Evolutionary conservation across 371 early-diverging fungal genomes (phyloP), one percentile per base, ranked within the genome.

Genomic region (Apophysomyces variabilis): DNA sequence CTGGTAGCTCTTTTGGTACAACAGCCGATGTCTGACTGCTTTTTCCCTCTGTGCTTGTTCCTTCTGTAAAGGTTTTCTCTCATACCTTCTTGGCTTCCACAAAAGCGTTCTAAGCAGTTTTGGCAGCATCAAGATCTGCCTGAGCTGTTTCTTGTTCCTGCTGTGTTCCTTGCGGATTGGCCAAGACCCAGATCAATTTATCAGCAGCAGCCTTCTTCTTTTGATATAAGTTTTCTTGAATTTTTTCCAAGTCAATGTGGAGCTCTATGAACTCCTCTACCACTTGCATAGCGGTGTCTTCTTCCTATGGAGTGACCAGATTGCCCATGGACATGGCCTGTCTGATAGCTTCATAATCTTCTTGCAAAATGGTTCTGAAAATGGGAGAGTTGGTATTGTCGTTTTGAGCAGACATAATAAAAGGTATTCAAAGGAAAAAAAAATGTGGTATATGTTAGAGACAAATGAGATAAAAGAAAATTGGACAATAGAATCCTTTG

Each of bases 391-490:
- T n/a, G 18, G 21, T 5, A 3, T 5, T 50, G 1, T 21, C 7
- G 21, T n/a, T 46, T 13, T n/a, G n/a, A 3, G n/a, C 1, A 16
- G 16, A 46, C 12, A 21, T 50, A 26, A 2, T 18, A 18, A 50
- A 50, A 50, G 6, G 18, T 18, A 50, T 18, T 50, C 50, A 50
- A 14, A 21, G 50, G 50, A 50, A 21, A 50, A 50, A 50, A n/a
- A n/a, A n/a, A n/a, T n/a, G n/a, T n/a, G n/a, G n/a, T n/a, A n/a
- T n/a, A n/a, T n/a, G n/a, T n/a, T n/a, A n/a, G n/a, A n/a, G n/a
- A n/a, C n/a, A n/a, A n/a, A n/a, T n/a, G n/a, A n/a, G n/a, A n/a
- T n/a, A n/a, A n/a, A n/a, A n/a, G n/a, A n/a, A n/a, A n/a, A n/a
- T n/a, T n/a, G n/a, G n/a, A n/a, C n/a, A n/a, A n/a, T n/a, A n/a